Conservation (phyloP, 345 rosid genomes). For the Salix dunnii region DNA sequence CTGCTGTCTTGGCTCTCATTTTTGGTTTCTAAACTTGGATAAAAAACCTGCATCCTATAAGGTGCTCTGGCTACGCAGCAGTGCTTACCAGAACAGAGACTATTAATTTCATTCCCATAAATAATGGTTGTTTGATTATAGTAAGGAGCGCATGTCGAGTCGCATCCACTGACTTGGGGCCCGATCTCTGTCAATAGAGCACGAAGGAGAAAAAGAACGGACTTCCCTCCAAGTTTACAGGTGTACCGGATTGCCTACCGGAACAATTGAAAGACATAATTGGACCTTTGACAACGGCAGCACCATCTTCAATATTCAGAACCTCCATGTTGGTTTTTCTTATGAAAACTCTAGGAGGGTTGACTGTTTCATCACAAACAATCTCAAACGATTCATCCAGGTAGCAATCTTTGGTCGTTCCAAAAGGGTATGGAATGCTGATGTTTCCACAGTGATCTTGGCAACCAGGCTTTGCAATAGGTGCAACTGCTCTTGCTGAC, state of each 20-base stretch:
- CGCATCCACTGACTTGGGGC: conserved; percentile 1
- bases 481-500: too few relatives aligned
- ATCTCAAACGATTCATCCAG: neutral
- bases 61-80: neutral
- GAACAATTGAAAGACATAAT: neutral
- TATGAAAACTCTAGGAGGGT: neutral
- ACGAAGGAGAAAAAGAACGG: neutral
- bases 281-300: neutral
- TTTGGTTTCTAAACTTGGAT: neutral
- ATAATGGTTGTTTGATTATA: neutral
- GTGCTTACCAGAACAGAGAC: neutral
- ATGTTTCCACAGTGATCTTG: neutral
- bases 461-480: neutral
- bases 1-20: too few relatives aligned
- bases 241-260: neutral
- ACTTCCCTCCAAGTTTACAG: neutral
- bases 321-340: conserved; percentile 1
- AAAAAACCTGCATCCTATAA: neutral
- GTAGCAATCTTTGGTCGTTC: neutral
- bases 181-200: neutral
- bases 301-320: neutral
- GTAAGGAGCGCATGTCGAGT: neutral
- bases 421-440: conserved; percentile 4
- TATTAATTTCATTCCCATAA: too few relatives aligned
- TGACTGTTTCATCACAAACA: neutral